Base-by-base conservation (phyloP, 345 rosid genomes). In the Ailanthus altissimus region DNA sequence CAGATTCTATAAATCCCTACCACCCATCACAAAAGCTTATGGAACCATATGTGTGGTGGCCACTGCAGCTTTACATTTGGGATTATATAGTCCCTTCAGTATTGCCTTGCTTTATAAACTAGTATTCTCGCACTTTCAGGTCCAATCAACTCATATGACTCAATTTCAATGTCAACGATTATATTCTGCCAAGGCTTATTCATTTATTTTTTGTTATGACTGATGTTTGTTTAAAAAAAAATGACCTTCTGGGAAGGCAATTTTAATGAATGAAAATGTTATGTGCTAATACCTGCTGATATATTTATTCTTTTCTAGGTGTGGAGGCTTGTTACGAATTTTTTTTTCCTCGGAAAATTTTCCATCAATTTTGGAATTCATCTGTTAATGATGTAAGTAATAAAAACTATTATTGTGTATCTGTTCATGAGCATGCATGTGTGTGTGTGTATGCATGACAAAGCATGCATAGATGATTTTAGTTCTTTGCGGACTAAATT, bases 1-100 rank as follows among this genome's bases (percentile, higher is more conserved):
- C 91, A 95, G 99, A 84, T 96, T 65, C 82, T 96, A 93, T 74
- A 78, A 87, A 61, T 93, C 99, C 21, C 97, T 93, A 75, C 98
- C 97, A 51, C 98, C 98, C 0, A 85, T 93, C 78, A 92, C 87
- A 78, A 96, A 89, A 81, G 98, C 91, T 76, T 92, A 88, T 82
- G 99, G 97, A 79, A 93, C 99, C 36, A 25, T 85, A 72, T 96
- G 98, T 74, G 75, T 96, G 23, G 67, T 86, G 81, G 66, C 80
- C 74, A 92, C 99, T 7, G 51, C 87, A 20, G 89, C 82, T 26
- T 72, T n/a, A 50, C 91, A 88, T 16, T 84, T 96, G 12, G 91
- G 93, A 64, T 54, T 93, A 36, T 54, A 83, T 40, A 7, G 82
- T 80, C 84, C 83, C 46, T 0, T 0, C 11, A 67, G 85, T 76